Evolutionary conservation across 2,329 filamentous ascomycete genomes (phyloP), one percentile per base, ranked within the genome.

Genomic region (Verticillium albo-atrum): DNA sequence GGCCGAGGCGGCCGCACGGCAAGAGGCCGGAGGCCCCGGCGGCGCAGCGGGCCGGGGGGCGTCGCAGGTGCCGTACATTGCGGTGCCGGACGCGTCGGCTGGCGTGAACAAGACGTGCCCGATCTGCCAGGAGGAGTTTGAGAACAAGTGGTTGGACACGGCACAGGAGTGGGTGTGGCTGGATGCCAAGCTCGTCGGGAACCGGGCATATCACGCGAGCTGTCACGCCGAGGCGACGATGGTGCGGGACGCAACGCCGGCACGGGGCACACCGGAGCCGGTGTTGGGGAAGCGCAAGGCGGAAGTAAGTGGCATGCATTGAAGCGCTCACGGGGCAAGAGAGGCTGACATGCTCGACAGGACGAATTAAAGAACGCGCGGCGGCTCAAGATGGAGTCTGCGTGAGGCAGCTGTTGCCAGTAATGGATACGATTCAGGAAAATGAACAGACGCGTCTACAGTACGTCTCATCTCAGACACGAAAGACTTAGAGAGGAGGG

Each of bases 81-180:
- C 88, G 2, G 93, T 95, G 1, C 95, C 94, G 0, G 90, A 93
- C 56, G 89, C 94, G 64, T 83, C 87, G 20, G 82, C 85, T 27
- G 81, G 90, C 27, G 85, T 89, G 60, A 93, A 92, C 70, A 89
- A 86, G 17, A 83, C 90, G 1, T 99, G 95, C 69, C 92, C 92
- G 2, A 96, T 99, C 66, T 98, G 95, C 72, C 93, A 97, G 72
- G 95, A 99, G 71, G 89, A 90, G 65, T 98, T 99, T 68, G 90
- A 96, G 75, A 92, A 90, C 65, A 89, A 90, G 64, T 98, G 92
- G 89, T 87, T 94, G 6, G 92, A 96, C 67, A 92, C 96, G 63
- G 90, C 90, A 20, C 92, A 98, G 74, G 94, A 99, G 69, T 98
- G 93, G 84, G 94, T 99, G 47, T 98, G 95, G 91, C 89, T 92